phyloP scores from a whole-genome alignment of 23 red algal genomes.

The Pyropia haitanensis region DNA sequence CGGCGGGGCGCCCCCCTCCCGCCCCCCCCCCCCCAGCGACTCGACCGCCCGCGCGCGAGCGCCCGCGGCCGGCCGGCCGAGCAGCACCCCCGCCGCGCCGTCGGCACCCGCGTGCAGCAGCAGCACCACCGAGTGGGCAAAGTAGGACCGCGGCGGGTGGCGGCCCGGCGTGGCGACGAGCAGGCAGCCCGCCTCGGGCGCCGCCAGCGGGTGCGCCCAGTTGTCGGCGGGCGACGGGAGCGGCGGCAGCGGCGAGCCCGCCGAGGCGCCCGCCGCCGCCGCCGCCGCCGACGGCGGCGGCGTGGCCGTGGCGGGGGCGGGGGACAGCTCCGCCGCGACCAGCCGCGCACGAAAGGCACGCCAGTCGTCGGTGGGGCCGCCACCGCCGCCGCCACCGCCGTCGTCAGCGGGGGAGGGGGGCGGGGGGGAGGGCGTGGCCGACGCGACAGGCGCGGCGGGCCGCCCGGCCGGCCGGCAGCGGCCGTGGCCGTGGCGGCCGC shows the following conservation, averaged over 20 bases:
- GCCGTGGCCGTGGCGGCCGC: background rate
- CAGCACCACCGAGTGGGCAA: slow-evolving; percentile 14
- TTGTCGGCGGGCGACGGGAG: background rate
- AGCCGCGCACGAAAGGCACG: background rate
- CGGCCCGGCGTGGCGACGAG: background rate
- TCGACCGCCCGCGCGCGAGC: background rate
- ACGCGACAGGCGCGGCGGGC: background rate
- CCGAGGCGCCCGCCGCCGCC: background rate
- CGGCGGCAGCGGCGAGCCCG: background rate
- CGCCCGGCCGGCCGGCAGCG: background rate
- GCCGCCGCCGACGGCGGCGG: background rate
- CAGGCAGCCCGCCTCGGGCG: background rate
- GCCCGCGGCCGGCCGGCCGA: slow-evolving; percentile 1
- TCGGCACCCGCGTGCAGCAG: background rate
- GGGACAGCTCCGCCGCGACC: too few relatives aligned
- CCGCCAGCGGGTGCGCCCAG: slow-evolving; percentile 6
- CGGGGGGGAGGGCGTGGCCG: background rate
- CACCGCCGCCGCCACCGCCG: background rate
- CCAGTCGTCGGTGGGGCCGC: background rate
- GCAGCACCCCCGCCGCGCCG: slow-evolving; percentile 11
- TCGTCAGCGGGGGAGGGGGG: background rate
- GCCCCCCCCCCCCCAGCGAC: background rate
- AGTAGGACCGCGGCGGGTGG: slow-evolving; percentile 1
- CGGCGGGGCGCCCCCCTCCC: background rate
- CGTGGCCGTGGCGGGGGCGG: too few relatives aligned